These are phyloP conservation scores for Apostasia shenzhenica DNA, from an alignment of 106 monocot genomes.

Conservation along the genomic window DNA sequence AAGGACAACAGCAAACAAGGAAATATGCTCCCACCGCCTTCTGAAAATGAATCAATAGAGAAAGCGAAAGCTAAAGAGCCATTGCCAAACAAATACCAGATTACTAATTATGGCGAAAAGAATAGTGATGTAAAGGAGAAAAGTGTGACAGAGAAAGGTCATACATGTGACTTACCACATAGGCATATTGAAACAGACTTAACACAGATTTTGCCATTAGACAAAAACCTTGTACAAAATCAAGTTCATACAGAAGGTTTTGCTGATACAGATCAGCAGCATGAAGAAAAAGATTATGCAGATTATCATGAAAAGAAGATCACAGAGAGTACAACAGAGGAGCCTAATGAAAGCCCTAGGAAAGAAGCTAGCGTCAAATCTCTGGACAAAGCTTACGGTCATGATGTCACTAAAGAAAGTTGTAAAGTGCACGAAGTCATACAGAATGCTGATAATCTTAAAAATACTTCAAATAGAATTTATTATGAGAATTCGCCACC, in stretches of 20 bases:
- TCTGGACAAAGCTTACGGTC: background rate
- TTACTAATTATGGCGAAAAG: background rate
- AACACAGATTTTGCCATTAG: background rate
- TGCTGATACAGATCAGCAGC: background rate
- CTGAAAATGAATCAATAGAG: background rate
- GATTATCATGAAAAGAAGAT: background rate
- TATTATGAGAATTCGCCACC: conserved; percentile 1
- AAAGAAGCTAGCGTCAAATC: conserved; percentile 6
- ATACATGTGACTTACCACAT: background rate
- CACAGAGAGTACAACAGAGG: conserved; percentile 5
- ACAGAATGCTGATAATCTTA: background rate
- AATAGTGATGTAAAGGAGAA: conserved; percentile 6
- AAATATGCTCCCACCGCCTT: background rate
- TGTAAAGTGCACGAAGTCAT: conserved; percentile 6
- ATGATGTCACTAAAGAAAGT: conserved; percentile 12
- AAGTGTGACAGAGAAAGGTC: background rate
- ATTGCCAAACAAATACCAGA: background rate
- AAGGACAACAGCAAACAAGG: background rate
- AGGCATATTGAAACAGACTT: background rate
- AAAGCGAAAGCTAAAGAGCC: background rate
- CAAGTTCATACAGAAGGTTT: background rate
- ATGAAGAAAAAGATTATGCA: conserved; percentile 8
- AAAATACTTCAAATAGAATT: conserved; percentile 6
- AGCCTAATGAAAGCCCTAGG: conserved; percentile 1
- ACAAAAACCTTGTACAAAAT: conserved; percentile 4